Evolutionary conservation across 257 asterid genomes (phyloP).

Genomic region (Fraxinus quadrangulata): DNA sequence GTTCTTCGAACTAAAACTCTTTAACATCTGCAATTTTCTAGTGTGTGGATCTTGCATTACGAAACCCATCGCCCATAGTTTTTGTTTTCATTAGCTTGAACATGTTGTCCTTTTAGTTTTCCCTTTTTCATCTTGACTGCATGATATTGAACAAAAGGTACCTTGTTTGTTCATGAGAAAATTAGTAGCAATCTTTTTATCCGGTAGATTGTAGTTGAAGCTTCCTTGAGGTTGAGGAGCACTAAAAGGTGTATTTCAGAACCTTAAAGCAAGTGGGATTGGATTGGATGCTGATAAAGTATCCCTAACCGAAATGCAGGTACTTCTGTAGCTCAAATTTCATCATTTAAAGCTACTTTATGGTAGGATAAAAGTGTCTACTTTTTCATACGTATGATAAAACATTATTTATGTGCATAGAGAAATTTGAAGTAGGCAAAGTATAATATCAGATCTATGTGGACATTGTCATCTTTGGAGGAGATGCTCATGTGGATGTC

Average conservation of each 20-base stretch:
- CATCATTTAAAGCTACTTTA: constrained; percentile 34
- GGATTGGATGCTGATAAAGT: constrained; percentile 30
- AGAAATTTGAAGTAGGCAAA: constrained; percentile 27
- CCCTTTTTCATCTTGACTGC: background rate
- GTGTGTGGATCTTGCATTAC: background rate
- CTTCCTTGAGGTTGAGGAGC: background rate
- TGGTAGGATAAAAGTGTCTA: constrained; percentile 39
- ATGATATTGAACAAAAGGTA: background rate
- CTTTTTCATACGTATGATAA: constrained; percentile 23
- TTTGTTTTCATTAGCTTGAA: background rate
- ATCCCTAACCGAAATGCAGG: constrained; percentile 26
- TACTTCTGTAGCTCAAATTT: constrained; percentile 23
- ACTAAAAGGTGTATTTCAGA: constrained; percentile 1
- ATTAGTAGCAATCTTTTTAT: background rate
- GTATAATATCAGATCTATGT: constrained; percentile 46
- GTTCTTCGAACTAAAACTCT: constrained; percentile 23
- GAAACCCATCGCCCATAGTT: background rate
- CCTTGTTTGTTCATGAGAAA: background rate
- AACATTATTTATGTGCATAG: constrained; percentile 29
- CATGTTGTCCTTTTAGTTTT: background rate
- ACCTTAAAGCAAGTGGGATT: constrained; percentile 18
- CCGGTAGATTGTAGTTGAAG: background rate
- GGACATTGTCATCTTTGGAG: constrained; percentile 33
- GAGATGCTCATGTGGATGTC: constrained; percentile 39
- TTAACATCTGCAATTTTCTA: constrained; percentile 19